Evolutionary conservation across 805 yeast species (phyloP).

Genomic region (Candida bentonensis): DNA sequence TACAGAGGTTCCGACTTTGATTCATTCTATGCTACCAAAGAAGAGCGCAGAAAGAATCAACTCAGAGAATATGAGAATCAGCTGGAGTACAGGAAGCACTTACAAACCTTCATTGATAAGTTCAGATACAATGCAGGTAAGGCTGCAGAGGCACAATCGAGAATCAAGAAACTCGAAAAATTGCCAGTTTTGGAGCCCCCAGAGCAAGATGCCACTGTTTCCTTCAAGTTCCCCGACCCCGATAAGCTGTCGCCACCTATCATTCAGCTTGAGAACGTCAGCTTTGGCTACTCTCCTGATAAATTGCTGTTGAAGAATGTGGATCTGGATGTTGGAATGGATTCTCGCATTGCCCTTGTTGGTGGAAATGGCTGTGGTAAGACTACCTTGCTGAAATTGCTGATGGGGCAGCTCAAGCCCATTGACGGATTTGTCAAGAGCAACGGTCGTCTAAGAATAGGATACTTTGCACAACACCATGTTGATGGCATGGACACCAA

Average conservation of each 20-base stretch:
- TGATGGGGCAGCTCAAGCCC: slow-evolving; percentile 69
- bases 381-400: slow-evolving; percentile 77
- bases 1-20: slow-evolving; percentile 86
- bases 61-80: slow-evolving; percentile 93
- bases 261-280: slow-evolving; percentile 70
- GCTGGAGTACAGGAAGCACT: slow-evolving; percentile 87
- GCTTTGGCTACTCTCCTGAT: slow-evolving; percentile 66
- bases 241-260: slow-evolving; percentile 89
- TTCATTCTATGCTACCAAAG: slow-evolving; percentile 81
- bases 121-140: slow-evolving; percentile 96
- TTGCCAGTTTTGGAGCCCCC: slow-evolving; percentile 88
- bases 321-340: slow-evolving; percentile 82
- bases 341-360: slow-evolving; percentile 88
- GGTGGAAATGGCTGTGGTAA: slow-evolving; percentile 99
- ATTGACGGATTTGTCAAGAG: slow-evolving; percentile 62
- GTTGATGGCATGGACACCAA: slow-evolving; percentile 92
- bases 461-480: slow-evolving; percentile 97
- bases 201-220: slow-evolving; percentile 72
- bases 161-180: slow-evolving; percentile 93
- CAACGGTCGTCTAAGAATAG: slow-evolving; percentile 80
- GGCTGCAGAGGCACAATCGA: slow-evolving; percentile 93
- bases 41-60: slow-evolving; percentile 88
- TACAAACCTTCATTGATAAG: slow-evolving; percentile 90
- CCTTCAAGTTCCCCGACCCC: slow-evolving; percentile 90
- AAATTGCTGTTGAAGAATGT: slow-evolving; percentile 59